A percentile compares a stretch with the other conserved stretches of the same genome.
These are phyloP conservation scores for Protomyces lactucae-debilis DNA, from an alignment of 1,139 yeast genomes.

Conservation along the genomic window DNA sequence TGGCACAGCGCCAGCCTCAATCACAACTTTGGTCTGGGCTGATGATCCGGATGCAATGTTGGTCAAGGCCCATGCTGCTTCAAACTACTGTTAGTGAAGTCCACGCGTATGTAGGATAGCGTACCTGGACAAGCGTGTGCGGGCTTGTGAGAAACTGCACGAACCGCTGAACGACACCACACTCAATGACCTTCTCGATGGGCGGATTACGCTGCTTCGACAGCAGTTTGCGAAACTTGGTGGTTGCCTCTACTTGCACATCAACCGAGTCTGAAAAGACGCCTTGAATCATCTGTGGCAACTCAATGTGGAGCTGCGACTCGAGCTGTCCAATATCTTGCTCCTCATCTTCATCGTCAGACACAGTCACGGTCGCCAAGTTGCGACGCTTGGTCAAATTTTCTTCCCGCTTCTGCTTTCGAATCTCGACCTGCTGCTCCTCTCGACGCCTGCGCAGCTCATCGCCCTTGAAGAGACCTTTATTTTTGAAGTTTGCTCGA, in stretches of 20 bases:
- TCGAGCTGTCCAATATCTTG: conserved; percentile 39
- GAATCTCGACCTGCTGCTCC: conserved; percentile 90
- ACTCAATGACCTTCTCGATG: conserved; percentile 82
- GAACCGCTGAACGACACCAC: conserved; percentile 87
- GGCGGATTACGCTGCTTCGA: conserved; percentile 98
- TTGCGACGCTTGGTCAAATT: conserved; percentile 89
- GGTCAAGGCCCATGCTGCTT: conserved; percentile 98
- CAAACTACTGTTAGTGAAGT: conserved; percentile 45
- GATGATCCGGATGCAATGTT: conserved; percentile 96
- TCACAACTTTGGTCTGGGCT: conserved; percentile 83
- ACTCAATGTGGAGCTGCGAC: conserved; percentile 51
- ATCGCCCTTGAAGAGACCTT: conserved; percentile 89
- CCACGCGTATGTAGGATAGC: conserved; percentile 25
- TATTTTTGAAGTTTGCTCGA: conserved; percentile 92
- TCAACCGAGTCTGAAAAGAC: conserved; percentile 74
- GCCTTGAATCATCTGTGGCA: conserved; percentile 81
- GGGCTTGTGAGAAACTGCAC: conserved; percentile 77
- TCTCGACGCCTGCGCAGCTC: conserved; percentile 97
- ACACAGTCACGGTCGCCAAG: conserved; percentile 38
- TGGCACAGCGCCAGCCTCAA: conserved; percentile 91
- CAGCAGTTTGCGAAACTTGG: conserved; percentile 85
- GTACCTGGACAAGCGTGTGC: conserved; percentile 68
- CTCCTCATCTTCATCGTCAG: conserved; percentile 47
- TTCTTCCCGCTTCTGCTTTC: conserved; percentile 96
- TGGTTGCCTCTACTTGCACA: conserved; percentile 79